These are phyloP conservation scores for Eremochloa ophiuroides DNA, from an alignment of 176 grass and related monocot genomes.

Conservation along the genomic window DNA sequence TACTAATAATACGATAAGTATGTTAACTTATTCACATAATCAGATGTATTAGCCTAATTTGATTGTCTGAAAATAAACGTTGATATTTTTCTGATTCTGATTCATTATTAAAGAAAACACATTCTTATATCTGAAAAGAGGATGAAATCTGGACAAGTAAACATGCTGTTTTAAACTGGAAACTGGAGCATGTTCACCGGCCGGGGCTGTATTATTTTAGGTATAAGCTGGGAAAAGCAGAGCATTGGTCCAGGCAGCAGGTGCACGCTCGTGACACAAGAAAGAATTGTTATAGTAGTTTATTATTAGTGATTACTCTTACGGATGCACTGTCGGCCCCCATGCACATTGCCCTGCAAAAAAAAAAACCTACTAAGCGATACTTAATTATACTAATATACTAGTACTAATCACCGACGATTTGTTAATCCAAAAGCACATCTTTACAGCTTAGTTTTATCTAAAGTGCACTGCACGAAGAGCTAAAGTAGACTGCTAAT, in stretches of 20 bases:
- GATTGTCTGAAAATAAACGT: too few species aligned
- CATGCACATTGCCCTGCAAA: background rate
- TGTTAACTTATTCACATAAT: too few species aligned
- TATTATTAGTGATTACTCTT: background rate
- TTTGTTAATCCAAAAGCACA: background rate
- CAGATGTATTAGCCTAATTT: too few species aligned
- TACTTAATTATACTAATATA: background rate
- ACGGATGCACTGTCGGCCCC: background rate
- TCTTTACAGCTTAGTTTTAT: background rate
- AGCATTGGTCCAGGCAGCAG: too few species aligned
- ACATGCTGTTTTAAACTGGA: too few species aligned
- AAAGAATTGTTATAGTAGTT: background rate
- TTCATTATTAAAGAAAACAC: too few species aligned
- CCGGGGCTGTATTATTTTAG: too few species aligned
- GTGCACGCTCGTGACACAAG: conserved; percentile 19
- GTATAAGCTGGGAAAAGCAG: background rate
- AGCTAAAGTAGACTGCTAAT: background rate
- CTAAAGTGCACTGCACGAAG: background rate
- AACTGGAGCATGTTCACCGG: too few species aligned
- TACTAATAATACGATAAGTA: too few species aligned
- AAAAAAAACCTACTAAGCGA: background rate
- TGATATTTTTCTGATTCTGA: too few species aligned
- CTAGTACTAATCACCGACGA: background rate
- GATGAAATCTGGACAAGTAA: too few species aligned
- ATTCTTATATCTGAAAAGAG: too few species aligned